phyloP scores from a whole-genome alignment of 495 filamentous ascomycete species.

The Articulospora tetracladia region DNA sequence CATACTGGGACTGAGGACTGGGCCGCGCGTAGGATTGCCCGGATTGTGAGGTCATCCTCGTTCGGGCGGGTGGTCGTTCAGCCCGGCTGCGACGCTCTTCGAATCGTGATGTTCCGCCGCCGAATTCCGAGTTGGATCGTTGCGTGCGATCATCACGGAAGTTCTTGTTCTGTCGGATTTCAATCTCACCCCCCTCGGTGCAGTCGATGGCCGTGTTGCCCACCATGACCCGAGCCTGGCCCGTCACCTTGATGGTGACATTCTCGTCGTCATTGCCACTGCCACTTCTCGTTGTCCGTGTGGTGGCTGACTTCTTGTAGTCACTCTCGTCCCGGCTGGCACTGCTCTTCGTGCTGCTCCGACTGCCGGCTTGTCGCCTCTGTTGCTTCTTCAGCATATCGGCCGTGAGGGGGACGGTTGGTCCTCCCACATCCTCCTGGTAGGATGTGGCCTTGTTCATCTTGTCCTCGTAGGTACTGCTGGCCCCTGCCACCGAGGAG shows the following conservation, averaged over 20 bases:
- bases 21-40: slow-evolving; percentile 18
- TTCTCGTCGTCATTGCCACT: slow-evolving; percentile 41
- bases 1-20: slow-evolving; percentile 11
- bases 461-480: slow-evolving; percentile 41
- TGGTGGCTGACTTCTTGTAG: slow-evolving; percentile 49
- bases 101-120: not conserved
- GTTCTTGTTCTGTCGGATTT: slow-evolving; percentile 32
- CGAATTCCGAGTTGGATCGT: slow-evolving; percentile 21
- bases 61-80: slow-evolving; percentile 10
- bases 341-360: slow-evolving; percentile 48
- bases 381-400: slow-evolving; percentile 42
- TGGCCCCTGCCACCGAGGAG: slow-evolving; percentile 23
- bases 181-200: slow-evolving; percentile 47
- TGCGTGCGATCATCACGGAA: slow-evolving; percentile 20
- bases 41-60: slow-evolving; percentile 13
- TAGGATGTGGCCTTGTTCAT: slow-evolving; percentile 41
- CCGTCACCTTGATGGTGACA: slow-evolving; percentile 46
- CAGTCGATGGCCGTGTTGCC: slow-evolving; percentile 50
- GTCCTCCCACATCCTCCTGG: slow-evolving; percentile 45
- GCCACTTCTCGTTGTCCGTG: slow-evolving; percentile 46
- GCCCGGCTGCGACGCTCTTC: slow-evolving; percentile 20
- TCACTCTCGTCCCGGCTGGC: slow-evolving; percentile 54
- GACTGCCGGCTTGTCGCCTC: slow-evolving; percentile 36
- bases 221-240: slow-evolving; percentile 25
- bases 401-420: slow-evolving; percentile 41